phyloP scores from a whole-genome alignment of 2,329 filamentous ascomycete genomes.

The Fusarium armeniacum region DNA sequence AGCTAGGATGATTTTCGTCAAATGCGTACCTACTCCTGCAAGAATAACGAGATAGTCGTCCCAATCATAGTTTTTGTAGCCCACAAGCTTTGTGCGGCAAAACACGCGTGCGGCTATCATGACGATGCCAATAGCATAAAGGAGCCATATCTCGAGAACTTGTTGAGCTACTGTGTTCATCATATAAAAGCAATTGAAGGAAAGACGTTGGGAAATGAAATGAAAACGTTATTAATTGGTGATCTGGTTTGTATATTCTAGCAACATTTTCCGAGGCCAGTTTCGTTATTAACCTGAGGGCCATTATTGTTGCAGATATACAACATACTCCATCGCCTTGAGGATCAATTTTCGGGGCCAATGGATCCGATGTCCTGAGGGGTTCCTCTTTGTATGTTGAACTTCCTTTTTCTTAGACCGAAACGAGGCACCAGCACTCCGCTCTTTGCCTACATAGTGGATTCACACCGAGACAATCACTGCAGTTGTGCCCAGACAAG shows the following conservation, averaged over 20 bases:
- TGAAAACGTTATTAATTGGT: not conserved
- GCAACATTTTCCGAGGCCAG: not conserved
- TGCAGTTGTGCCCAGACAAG: not conserved
- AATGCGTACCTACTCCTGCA: constrained; percentile 10
- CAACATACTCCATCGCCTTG: not conserved
- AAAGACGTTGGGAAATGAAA: no score
- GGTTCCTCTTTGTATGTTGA: not conserved
- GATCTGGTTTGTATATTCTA: not conserved
- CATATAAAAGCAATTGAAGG: not conserved
- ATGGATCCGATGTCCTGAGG: not conserved
- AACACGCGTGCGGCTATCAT: constrained; percentile 53
- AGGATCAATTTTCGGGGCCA: fast-evolving
- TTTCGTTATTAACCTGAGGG: not conserved
- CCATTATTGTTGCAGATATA: not conserved
- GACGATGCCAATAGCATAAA: constrained; percentile 53
- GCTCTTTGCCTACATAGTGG: not conserved
- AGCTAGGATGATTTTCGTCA: fast-evolving
- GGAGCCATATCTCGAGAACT: constrained; percentile 55
- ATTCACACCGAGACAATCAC: not conserved
- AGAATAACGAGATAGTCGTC: constrained; percentile 54
- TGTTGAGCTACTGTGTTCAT: constrained; percentile 21
- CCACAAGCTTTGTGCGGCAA: constrained; percentile 53
- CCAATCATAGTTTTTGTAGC: constrained; percentile 50
- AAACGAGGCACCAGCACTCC: not conserved
- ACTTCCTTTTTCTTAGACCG: not conserved